Conservation (phyloP, 257 asterid species). For the Haberlea rhodopensis region DNA sequence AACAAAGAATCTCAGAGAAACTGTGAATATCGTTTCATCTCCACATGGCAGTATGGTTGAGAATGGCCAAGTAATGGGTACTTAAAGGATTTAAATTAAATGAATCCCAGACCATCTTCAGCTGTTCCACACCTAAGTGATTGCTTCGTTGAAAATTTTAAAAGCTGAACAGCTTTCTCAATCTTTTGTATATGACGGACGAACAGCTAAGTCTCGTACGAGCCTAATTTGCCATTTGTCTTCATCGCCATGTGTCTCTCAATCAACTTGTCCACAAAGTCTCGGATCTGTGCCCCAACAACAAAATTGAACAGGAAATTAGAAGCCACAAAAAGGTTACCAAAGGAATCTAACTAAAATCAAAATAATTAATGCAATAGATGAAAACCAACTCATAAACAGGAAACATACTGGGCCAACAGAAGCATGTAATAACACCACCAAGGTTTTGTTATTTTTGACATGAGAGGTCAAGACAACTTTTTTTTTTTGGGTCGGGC, state of each 20-base stretch:
- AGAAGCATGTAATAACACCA: slow-evolving; percentile 5
- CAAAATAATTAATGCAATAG: slow-evolving; percentile 5
- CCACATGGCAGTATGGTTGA: too few species aligned
- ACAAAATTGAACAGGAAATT: slow-evolving; percentile 25
- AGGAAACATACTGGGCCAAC: neutral
- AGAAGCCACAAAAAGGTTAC: slow-evolving; percentile 17
- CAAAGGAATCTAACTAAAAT: neutral
- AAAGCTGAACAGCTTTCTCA: slow-evolving; percentile 28
- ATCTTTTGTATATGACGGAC: slow-evolving; percentile 23
- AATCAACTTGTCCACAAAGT: slow-evolving; percentile 86
- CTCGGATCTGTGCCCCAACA: slow-evolving; percentile 77
- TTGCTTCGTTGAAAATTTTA: slow-evolving; percentile 23
- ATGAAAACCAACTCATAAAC: slow-evolving; percentile 17
- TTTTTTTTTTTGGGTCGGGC: too few species aligned
- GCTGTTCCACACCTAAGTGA: slow-evolving; percentile 20
- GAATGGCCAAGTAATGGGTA: too few species aligned
- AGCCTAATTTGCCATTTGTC: slow-evolving; percentile 55
- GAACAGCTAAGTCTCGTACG: slow-evolving; percentile 33
- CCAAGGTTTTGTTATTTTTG: neutral
- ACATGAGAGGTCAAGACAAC: neutral
- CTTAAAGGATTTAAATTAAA: neutral
- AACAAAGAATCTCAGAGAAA: slow-evolving; percentile 25
- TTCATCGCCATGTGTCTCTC: slow-evolving; percentile 75
- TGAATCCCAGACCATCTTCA: slow-evolving; percentile 19
- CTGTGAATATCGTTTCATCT: too few species aligned